Base-by-base conservation (phyloP, 2,329 filamentous ascomycete species). In the Cucurbitaria berberidis region DNA sequence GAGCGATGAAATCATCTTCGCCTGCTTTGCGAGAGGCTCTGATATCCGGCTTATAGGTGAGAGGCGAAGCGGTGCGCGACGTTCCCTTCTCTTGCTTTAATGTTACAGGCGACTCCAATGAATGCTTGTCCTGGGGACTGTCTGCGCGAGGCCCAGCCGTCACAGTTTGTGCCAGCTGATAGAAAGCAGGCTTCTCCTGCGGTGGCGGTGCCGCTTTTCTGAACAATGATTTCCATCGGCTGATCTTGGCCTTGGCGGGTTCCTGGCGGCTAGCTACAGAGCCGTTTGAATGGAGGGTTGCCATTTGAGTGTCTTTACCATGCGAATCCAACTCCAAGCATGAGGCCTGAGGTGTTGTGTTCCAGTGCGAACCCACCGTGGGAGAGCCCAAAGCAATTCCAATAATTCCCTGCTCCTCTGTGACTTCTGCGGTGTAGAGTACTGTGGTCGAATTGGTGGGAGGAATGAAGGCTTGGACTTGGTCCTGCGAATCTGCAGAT, bases 371-470 rank as follows among this genome's bases (percentile, higher is more conserved):
- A 26, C 56, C 62, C 52, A 61, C 64, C 30, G 70, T 73, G 16
- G 74, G 74, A 58, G 74, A 76, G 21, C 74, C 75, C 22, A 77
- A 53, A 26, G 75, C 75, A 42, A 77, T 73, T 5, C 75, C 75
- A 57, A 77, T 77, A 30, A 70, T 58, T 36, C 67, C 64, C 41
- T 70, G 68, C 39, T 53, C 47, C 43, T 64, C 64, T 34, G 67
- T 67, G 42, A 64, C 55, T 43, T 75, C 66, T 9, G 67, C 62
- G 44, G 70, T 61, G 41, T 71, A 67, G 22, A 74, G 59, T 44
- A 72, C 58, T 16, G 67, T 68, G 38, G 66, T 67, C 10, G 69
- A 68, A 13, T 70, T 64, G 13, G 62, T 55, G 46, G 68, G 64
- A 9, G 67, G 68, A 32, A 66, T 62, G 19, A 68, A 68, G 30